Base-by-base conservation (phyloP, 2,329 filamentous ascomycete genomes). In the Clonostachys rosea region DNA sequence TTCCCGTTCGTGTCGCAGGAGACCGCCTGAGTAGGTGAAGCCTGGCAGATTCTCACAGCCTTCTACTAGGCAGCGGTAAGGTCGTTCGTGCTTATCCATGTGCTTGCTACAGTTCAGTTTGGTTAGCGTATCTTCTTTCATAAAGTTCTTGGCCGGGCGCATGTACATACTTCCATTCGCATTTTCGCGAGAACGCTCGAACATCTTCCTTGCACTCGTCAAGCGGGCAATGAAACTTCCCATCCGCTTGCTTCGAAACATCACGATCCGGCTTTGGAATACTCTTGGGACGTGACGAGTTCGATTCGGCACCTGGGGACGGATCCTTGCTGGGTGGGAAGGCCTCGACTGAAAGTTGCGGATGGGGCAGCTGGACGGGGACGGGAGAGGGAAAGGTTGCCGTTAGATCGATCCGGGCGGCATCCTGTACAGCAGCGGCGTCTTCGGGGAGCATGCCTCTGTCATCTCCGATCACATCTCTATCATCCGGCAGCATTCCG, bases 71-170 rank as follows among this genome's bases (percentile, higher is more conserved):
- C 92, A 97, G 59, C 91, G 88, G 63, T 96, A 97, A 2, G 92
- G 92, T 12, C 92, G 80, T 56, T 96, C 91, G 64, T 97, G 92
- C 65, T 96, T 96, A 70, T 97, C 92, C 91, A 96, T 96, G 64
- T 97, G 92, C 71, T 97, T 96, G 63, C 90, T 95, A 54, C 14
- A 14, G 36, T 13, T n/a, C 6, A 39, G 17, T n/a, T 30, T 46
- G 33, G 51, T 66, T 54, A 66, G 58, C 52, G 47, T 47, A 43
- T 5, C 34, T 11, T 20, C 18, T 14, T 39, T 16, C 5, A 37
- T 43, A 33, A 4, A 49, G 37, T n/a, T 49, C 5, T 11, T 39
- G 36, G 11, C 6, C 3, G 6, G 36, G 16, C 20, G 43, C 35
- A 34, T n/a, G 48, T 33, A 79, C 88, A 80, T 73, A 94, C 90